Evolutionary conservation across 208 protist species (phyloP), one percentile per base, ranked within the genome.

Genomic region (Blechomonas ayalai): DNA sequence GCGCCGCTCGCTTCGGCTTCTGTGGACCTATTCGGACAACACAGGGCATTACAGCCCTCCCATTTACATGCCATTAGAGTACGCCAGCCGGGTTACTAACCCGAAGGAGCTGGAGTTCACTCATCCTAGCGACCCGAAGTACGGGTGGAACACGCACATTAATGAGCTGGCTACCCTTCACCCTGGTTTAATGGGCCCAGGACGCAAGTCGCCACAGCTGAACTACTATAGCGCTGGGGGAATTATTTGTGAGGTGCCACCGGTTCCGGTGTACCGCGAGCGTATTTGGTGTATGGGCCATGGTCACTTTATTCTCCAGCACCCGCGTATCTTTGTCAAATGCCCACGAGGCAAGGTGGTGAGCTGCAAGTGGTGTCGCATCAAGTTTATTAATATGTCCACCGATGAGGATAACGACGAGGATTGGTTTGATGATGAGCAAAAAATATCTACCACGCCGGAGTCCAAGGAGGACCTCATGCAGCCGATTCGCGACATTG

Each of bases 311-410:
- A 78, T 73, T 27, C 61, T 85, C 5, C 83, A 92, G 55, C 83
- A 92, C 35, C 79, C 83, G 8, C 82, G 80, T 46, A 92, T 92
- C 49, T 92, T 89, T 52, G 89, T 92, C 59, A 92, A 89, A 47
- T 85, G 75, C 35, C 83, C 77, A 15, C 53, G 52, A 19, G 75
- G 73, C 9, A 81, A 89, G 52, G 80, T 89, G 13, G 75, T 89
- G 0, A 57, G 45, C 34, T 92, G 79, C 59, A 92, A 92, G 60
- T 92, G 83, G 83, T 92, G 83, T 54, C 73, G 77, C 28, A 62
- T 88, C 13, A 92, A 92, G 60, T 92, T 89, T 57, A 89, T 92
- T 45, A 92, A 92, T 51, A 89, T 92, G 83, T 59, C 79, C 15
- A 92, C 83, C 32, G 62, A 80, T 12, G 74, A 76, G 20, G 83